Conservation (phyloP, 2,329 filamentous ascomycete species). For the Diplocarpon rosae region DNA sequence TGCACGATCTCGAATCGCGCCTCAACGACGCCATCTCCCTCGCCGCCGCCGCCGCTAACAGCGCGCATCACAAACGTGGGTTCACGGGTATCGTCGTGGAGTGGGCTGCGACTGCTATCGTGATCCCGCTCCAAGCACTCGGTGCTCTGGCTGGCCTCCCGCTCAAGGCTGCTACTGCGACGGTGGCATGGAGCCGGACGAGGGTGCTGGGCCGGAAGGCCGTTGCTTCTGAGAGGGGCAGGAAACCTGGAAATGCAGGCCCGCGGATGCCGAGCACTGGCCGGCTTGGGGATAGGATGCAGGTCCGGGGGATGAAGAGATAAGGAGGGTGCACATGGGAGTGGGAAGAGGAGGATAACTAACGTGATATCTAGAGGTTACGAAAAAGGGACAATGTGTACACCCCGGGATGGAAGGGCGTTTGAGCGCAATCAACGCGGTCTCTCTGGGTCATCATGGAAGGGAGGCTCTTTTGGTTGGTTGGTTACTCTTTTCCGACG, state of each 20-base stretch:
- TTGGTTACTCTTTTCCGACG: too few species aligned
- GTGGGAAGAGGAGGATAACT: not conserved
- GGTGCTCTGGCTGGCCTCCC: slow-evolving; percentile 18
- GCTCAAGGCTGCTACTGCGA: slow-evolving; percentile 15
- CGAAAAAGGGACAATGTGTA: too few species aligned
- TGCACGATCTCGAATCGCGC: slow-evolving; percentile 59
- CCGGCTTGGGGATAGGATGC: slow-evolving; percentile 2
- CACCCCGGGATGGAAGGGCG: not conserved
- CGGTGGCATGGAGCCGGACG: slow-evolving; percentile 16
- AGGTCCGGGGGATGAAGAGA: slow-evolving; percentile 14
- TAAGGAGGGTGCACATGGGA: slow-evolving; percentile 2
- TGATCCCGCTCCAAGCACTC: slow-evolving; percentile 22
- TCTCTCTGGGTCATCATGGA: too few species aligned
- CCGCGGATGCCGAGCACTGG: slow-evolving; percentile 6
- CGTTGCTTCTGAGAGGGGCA: slow-evolving; percentile 8
- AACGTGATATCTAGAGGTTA: not conserved
- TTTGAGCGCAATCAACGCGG: too few species aligned
- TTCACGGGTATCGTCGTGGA: slow-evolving; percentile 20
- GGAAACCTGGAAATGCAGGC: slow-evolving; percentile 10
- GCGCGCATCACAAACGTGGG: slow-evolving; percentile 14
- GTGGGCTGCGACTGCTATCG: slow-evolving; percentile 21
- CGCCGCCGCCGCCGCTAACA: slow-evolving; percentile 60
- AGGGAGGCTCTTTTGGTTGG: too few species aligned
- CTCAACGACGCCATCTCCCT: slow-evolving; percentile 69
- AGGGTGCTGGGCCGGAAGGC: slow-evolving; percentile 10